Conservation (phyloP, 1,284 basidiomycete species). For the Ustilago tritici region DNA sequence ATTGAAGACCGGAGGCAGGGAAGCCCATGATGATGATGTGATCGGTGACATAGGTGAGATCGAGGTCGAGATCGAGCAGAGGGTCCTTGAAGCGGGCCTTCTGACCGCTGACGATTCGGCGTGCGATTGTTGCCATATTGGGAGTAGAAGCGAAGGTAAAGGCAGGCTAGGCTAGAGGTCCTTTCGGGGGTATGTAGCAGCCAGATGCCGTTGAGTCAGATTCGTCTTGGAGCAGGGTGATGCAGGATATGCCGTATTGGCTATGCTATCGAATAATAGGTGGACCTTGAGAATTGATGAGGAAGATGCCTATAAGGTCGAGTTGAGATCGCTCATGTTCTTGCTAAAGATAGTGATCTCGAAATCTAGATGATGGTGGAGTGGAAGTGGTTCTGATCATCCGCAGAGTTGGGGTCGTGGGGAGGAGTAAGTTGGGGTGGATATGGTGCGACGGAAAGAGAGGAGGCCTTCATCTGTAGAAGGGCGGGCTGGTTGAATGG, state of each 20-base stretch:
- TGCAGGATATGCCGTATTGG: not conserved
- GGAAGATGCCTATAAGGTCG: conserved; percentile 1
- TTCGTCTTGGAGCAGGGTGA: not conserved
- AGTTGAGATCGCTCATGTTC: conserved; percentile 1
- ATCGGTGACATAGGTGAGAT: conserved; percentile 81
- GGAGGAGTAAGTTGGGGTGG: not conserved
- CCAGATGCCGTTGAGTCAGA: not conserved
- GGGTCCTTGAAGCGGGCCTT: conserved; percentile 83
- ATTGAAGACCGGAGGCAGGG: conserved; percentile 83
- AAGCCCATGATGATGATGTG: conserved; percentile 84
- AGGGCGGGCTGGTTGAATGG: not conserved
- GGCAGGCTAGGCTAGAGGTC: not conserved
- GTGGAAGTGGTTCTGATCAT: conserved; percentile 3
- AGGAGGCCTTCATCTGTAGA: not conserved
- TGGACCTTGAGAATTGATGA: not conserved
- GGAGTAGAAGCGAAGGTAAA: not conserved
- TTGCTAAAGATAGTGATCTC: not conserved
- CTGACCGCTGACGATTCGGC: conserved; percentile 73
- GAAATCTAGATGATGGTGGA: too few relatives aligned
- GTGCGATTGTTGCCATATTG: conserved; percentile 50
- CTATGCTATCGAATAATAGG: not conserved
- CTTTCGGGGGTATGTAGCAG: not conserved
- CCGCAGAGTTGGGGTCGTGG: not conserved
- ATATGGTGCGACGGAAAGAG: not conserved
- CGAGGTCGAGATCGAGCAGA: conserved; percentile 79